These are phyloP conservation scores for Fusarium fujikuroi DNA, from an alignment of 2,329 filamentous ascomycete genomes.

Conservation along the genomic window DNA sequence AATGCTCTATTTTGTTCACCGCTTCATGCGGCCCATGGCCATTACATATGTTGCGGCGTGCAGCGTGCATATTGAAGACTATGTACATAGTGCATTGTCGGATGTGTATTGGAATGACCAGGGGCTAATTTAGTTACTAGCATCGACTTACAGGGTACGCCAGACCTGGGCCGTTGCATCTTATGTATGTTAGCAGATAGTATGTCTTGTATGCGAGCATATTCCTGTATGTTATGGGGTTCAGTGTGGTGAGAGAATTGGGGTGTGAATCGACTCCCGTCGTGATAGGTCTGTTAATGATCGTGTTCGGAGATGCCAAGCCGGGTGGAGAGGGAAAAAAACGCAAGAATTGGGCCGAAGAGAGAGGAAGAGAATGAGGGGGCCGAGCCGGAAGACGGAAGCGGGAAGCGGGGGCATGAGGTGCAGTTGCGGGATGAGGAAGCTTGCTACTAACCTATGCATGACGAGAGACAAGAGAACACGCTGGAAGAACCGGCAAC, in stretches of 20 bases:
- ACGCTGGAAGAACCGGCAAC: constrained; percentile 20
- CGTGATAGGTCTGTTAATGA: constrained; percentile 14
- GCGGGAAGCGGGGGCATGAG: constrained; percentile 21
- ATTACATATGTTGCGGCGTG: background rate
- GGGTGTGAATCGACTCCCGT: background rate
- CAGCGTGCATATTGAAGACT: background rate
- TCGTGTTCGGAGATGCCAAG: constrained; percentile 31
- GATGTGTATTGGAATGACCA: background rate
- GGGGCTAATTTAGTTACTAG: background rate
- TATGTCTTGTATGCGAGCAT: background rate
- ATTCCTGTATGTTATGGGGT: constrained; percentile 13
- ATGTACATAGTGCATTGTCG: background rate
- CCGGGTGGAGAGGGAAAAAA: constrained; percentile 19
- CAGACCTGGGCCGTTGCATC: constrained; percentile 30
- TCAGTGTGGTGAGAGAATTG: constrained; percentile 27
- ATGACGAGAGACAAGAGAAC: constrained; percentile 40
- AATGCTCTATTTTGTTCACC: constrained; percentile 7
- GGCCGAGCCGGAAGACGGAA: constrained; percentile 33
- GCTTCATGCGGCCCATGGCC: constrained; percentile 1
- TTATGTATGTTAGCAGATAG: background rate
- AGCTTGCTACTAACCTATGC: background rate
- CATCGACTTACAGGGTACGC: background rate
- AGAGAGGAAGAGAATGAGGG: constrained; percentile 17
- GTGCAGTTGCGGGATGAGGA: constrained; percentile 12
- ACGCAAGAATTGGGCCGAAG: constrained; percentile 25